Percentiles rank a stretch among this genome's conserved stretches.
Evolutionary conservation across 2,329 filamentous ascomycete genomes (phyloP).

Genomic region (Stylonectria norvegica): DNA sequence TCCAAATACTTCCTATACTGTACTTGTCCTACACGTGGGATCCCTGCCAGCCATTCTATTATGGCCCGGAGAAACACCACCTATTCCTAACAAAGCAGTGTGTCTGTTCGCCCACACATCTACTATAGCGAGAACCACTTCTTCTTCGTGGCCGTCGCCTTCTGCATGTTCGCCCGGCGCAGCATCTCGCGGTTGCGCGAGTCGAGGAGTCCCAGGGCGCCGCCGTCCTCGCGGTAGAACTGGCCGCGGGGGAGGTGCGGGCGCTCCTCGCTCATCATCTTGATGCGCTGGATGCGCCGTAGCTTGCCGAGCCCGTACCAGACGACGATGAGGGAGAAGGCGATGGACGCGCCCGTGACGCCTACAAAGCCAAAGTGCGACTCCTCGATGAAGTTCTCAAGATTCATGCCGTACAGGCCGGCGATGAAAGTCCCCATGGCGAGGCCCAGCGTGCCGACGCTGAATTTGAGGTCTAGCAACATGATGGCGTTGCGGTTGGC

Average conservation of each 20-base stretch:
- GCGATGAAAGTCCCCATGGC: constrained; percentile 93
- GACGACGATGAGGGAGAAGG: constrained; percentile 74
- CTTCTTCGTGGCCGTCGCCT: constrained; percentile 36
- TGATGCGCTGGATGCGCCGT: constrained; percentile 79
- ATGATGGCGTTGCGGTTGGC: constrained; percentile 98
- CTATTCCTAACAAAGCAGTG: background rate
- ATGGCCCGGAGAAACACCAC: background rate
- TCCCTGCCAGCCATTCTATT: background rate
- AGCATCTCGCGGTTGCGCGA: constrained; percentile 54
- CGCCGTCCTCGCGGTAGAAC: constrained; percentile 37
- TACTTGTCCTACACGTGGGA: background rate
- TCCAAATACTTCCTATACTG: background rate
- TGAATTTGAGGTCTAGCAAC: constrained; percentile 95
- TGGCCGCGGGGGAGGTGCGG: constrained; percentile 37
- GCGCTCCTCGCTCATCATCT: constrained; percentile 62
- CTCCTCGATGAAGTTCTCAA: constrained; percentile 98
- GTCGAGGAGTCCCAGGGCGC: constrained; percentile 50
- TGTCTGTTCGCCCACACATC: background rate
- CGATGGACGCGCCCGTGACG: constrained; percentile 67
- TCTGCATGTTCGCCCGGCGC: constrained; percentile 49
- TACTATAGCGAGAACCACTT: constrained; percentile 23
- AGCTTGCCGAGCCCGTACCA: constrained; percentile 81
- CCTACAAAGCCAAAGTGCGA: constrained; percentile 79
- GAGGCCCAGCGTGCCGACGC: constrained; percentile 89
- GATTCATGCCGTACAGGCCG: constrained; percentile 99